Evolutionary conservation across 768 basidiomycete genomes (phyloP).

Genomic region (Termitomyces sp.): DNA sequence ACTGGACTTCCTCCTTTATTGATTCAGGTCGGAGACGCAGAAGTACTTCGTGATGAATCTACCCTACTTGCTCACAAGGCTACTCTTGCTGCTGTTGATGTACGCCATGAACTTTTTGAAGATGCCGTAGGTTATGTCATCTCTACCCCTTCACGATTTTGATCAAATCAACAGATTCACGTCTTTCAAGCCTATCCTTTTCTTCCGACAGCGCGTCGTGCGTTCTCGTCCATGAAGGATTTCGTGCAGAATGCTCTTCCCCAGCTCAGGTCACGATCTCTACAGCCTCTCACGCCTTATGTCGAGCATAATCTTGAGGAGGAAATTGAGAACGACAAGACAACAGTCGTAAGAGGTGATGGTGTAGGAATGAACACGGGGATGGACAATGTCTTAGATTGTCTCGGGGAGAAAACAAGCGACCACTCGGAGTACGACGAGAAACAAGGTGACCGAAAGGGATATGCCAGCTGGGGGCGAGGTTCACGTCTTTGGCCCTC

Average conservation of each 20-base stretch:
- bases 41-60: slow-evolving; percentile 93
- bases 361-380: slow-evolving; percentile 49
- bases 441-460: slow-evolving; percentile 4
- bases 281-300: slow-evolving; percentile 44
- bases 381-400: slow-evolving; percentile 33
- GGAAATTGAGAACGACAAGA: slow-evolving; percentile 64
- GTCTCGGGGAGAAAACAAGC: slow-evolving; percentile 20
- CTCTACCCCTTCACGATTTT: not conserved
- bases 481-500: slow-evolving; percentile 16
- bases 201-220: slow-evolving; percentile 54
- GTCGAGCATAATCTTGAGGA: slow-evolving; percentile 58
- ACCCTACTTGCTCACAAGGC: slow-evolving; percentile 93
- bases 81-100: slow-evolving; percentile 74
- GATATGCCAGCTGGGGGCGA: slow-evolving; percentile 15
- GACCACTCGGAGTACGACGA: slow-evolving; percentile 12
- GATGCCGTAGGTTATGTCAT: slow-evolving; percentile 62
- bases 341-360: slow-evolving; percentile 69
- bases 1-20: slow-evolving; percentile 82
- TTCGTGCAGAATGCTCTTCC: slow-evolving; percentile 63
- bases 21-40: slow-evolving; percentile 89
- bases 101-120: slow-evolving; percentile 84
- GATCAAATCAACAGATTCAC: slow-evolving; percentile 54
- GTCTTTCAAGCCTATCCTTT: slow-evolving; percentile 91
- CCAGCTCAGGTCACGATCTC: slow-evolving; percentile 40
- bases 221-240: slow-evolving; percentile 64